These are phyloP conservation scores for Obba rivulosa DNA, from an alignment of 768 basidiomycete genomes.

Conservation along the genomic window DNA sequence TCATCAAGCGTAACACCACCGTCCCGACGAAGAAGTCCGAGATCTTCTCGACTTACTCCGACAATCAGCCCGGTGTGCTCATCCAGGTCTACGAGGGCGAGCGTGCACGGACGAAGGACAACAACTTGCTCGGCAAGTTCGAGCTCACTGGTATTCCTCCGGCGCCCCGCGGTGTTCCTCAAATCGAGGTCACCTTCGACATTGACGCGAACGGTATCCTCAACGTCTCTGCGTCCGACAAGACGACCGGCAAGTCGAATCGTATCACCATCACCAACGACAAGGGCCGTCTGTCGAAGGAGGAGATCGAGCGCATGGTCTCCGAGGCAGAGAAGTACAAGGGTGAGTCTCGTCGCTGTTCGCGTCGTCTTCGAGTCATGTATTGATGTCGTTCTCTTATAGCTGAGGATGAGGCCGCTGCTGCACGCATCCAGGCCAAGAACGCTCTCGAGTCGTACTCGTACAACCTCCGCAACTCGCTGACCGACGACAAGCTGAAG, in stretches of 20 bases:
- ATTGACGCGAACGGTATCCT: slow-evolving; percentile 96
- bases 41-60: slow-evolving; percentile 97
- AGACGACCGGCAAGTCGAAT: slow-evolving; percentile 95
- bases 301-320: slow-evolving; percentile 99
- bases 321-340: slow-evolving; percentile 91
- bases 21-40: slow-evolving; percentile 99
- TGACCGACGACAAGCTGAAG: slow-evolving; percentile 80
- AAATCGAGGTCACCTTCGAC: slow-evolving; percentile 96
- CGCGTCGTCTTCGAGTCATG: not conserved
- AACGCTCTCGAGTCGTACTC: slow-evolving; percentile 92
- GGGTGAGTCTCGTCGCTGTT: slow-evolving; percentile 33
- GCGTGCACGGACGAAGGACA: slow-evolving; percentile 97
- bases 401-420: slow-evolving; percentile 86
- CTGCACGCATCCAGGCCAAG: slow-evolving; percentile 79
- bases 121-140: slow-evolving; percentile 97
- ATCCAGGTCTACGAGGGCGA: slow-evolving; percentile 99
- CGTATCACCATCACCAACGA: slow-evolving; percentile 94
- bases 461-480: slow-evolving; percentile 91
- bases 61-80: slow-evolving; percentile 97
- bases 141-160: slow-evolving; percentile 96
- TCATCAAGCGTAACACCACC: slow-evolving; percentile 98
- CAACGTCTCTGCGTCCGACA: slow-evolving; percentile 93
- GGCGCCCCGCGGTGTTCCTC: slow-evolving; percentile 96
- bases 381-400: slow-evolving; percentile 13
- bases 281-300: slow-evolving; percentile 94